Evolutionary conservation across 2,329 filamentous ascomycete genomes (phyloP), one percentile per base, ranked within the genome.

Genomic region (Xylaria polymorpha): DNA sequence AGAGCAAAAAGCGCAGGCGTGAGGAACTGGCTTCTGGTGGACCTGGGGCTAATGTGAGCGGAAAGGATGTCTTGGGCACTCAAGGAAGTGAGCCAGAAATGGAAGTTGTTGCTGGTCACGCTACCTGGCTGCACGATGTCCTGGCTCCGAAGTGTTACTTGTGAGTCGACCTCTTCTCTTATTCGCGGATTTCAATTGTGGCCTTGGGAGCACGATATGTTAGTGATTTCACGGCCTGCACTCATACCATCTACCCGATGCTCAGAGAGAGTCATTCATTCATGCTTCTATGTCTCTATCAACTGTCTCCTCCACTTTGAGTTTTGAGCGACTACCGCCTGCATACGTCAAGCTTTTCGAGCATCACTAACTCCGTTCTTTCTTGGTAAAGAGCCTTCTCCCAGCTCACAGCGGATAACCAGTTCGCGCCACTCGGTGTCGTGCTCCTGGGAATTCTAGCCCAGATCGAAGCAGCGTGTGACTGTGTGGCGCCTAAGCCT

Each of bases 401-500:
- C 0, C 90, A 90, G 71, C 81, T 95, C 50, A 82, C 91, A 3
- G 90, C 90, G 20, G 92, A 94, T 78, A 88, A 86, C 41, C 92
- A 94, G 75, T 92, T 92, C 79, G 88, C 92, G 2, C 83, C 89
- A 4, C 83, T 95, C 2, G 93, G 92, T 4, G 82, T 94, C 22
- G 84, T 92, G 71, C 84, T 95, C 10, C 77, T 94, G 55, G 89
- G 87, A 22, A 80, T 87, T 1, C 80, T 94, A 67, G 90, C 90
- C 4, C 87, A 88, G 70, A 80, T 91, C 25, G 80, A 86, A 69
- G 80, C 80, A 60, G 78, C 83, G 1, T 78, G 88, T 59, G 78
- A 85, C 10, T 73, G 81, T 8, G 74, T 74, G 39, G 56, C 50
- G n/a, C 67, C 70, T 15, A 46, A 9, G 15, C 10, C 57, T n/a